phyloP scores from a whole-genome alignment of 148 eudicot genomes.

The Talinum fruticosum region DNA sequence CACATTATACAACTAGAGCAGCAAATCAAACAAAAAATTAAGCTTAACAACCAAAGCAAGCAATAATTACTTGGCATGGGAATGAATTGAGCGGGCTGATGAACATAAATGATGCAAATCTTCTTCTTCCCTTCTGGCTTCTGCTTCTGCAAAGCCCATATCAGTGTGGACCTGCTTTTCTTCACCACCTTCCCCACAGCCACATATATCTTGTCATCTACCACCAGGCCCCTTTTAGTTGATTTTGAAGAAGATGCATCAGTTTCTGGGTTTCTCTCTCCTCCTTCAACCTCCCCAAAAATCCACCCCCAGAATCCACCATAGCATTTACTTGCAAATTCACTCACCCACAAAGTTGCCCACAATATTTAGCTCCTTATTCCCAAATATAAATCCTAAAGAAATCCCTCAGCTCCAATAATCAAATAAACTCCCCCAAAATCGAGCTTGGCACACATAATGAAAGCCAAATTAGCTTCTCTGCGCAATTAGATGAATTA shows the following conservation, averaged over 20 bases:
- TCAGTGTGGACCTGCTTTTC: conserved; percentile 26
- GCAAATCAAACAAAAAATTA: not conserved
- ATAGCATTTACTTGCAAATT: too few relatives aligned
- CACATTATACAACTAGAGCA: not conserved
- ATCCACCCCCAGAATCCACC: too few relatives aligned
- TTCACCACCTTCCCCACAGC: conserved; percentile 39
- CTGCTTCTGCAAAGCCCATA: conserved; percentile 43
- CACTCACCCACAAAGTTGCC: too few relatives aligned
- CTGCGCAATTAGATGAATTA: too few relatives aligned
- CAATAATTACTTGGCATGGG: conserved; percentile 40
- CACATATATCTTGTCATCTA: conserved; percentile 43
- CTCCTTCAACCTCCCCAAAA: too few relatives aligned
- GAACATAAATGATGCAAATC: conserved; percentile 41
- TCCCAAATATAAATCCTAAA: too few relatives aligned
- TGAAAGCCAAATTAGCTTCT: too few relatives aligned
- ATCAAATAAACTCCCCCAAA: too few relatives aligned
- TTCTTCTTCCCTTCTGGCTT: conserved; percentile 32
- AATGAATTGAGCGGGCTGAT: conserved; percentile 38
- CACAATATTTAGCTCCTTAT: too few relatives aligned
- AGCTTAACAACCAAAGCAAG: too few relatives aligned
- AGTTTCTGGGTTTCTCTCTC: conserved; percentile 29
- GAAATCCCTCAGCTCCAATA: too few relatives aligned
- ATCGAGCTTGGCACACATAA: not conserved
- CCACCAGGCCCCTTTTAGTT: conserved; percentile 12
- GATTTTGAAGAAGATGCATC: conserved; percentile 27